Evolutionary conservation across 2,329 filamentous ascomycete genomes (phyloP), one percentile per base, ranked within the genome.

Genomic region (Herpotrichia juniperi): DNA sequence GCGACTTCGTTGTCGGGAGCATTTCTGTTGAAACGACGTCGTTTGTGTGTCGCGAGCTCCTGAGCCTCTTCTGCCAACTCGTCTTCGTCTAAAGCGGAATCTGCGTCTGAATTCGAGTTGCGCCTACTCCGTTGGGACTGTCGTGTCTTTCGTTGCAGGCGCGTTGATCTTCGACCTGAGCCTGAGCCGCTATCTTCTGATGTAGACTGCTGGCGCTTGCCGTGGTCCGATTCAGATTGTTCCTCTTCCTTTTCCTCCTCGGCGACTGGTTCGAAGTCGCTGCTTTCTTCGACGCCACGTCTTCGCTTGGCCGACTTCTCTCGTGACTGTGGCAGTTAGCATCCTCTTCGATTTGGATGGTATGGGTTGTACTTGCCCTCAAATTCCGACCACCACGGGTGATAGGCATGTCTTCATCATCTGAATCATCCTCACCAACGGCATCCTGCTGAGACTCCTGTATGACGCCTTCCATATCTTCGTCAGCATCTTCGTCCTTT

Each of bases 241-340:
- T 84, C 82, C 21, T 79, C 78, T 14, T 75, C 76, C 52, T 42
- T 81, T 12, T 81, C 83, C 42, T 79, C 80, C 43, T 85, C 83
- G 19, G 78, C 78, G 28, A 79, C 80, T 5, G 85, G 84, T 61
- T 87, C 83, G 57, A 87, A 87, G 60, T 87, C 85, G 59, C 84
- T 87, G 60, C 81, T 85, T 46, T 85, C 83, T 43, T 85, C 80
- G 59, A 56, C 73, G 51, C 68, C 82, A 14, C 68, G 64, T 50
- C 72, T 74, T 30, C 66, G 67, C 47, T 69, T 73, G 9, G 63
- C 60, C 16, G 69, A 67, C 49, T 57, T 63, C 4, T 58, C 67
- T 25, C 70, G 67, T 24, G 66, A 61, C 66, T 70, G 46, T 12
- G 11, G n/a, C 10, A 22, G 53, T 68, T 32, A 68, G 51, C 49